Evolutionary conservation across 139 green algal genomes (phyloP), one percentile per base, ranked within the genome.

Genomic region (Chlorella sp.): DNA sequence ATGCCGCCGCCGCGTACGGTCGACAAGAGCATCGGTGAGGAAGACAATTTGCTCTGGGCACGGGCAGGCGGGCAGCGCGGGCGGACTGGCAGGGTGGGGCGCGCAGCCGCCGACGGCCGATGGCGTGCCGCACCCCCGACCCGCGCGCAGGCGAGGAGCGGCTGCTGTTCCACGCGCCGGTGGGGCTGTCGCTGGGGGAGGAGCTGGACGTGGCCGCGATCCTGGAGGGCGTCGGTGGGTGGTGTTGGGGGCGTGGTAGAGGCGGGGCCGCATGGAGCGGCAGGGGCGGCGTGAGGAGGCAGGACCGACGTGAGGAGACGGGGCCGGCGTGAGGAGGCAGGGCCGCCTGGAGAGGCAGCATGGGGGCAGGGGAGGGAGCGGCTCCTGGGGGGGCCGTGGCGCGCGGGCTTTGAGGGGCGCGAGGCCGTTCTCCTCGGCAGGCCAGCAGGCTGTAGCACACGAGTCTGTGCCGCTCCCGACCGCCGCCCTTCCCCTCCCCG

Each of bases 1-100:
- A 99, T 99, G 96, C 96, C 96, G 0, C 96, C 96, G 11, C 95
- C 95, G 14, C 82, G 82, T n/a, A 77, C 69, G 6, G 64, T 93
- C n/a, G 90, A 97, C 45, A 94, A 93, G 74, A 67, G 38, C 40
- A 83, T 98, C 29, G 93, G n/a, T n/a, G n/a, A n/a, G n/a, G n/a
- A n/a, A n/a, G n/a, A n/a, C n/a, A n/a, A n/a, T n/a, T n/a, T n/a
- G n/a, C n/a, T n/a, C n/a, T n/a, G n/a, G n/a, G n/a, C n/a, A n/a
- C n/a, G n/a, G n/a, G n/a, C n/a, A n/a, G n/a, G n/a, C n/a, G n/a
- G n/a, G n/a, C n/a, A n/a, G n/a, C n/a, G n/a, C n/a, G n/a, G n/a
- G n/a, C n/a, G n/a, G n/a, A n/a, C n/a, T n/a, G n/a, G n/a, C n/a
- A n/a, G n/a, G n/a, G n/a, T n/a, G n/a, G n/a, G n/a, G n/a, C n/a